Base-by-base conservation (phyloP, 805 yeast species). In the Sugiyamaella valdiviana region DNA sequence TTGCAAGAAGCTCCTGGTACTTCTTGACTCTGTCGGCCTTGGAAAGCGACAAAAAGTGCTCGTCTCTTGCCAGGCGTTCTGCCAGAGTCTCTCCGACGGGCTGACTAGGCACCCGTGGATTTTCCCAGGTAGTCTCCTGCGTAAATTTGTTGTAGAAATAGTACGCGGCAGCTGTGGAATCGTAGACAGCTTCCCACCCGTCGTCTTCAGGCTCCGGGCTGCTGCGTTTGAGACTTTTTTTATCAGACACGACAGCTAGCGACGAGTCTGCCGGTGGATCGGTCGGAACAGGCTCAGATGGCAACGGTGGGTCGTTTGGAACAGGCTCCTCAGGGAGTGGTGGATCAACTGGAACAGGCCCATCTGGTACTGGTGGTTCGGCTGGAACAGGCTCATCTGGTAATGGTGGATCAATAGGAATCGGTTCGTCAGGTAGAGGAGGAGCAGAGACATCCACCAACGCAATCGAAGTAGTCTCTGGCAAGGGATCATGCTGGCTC, bases 161-260 rank as follows among this genome's bases (percentile, higher is more conserved):
- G 41, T 56, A 58, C 21, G 57, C 54, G 7, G 42, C 41, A 12
- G 44, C 36, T 3, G 43, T 40, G 4, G 48, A 46, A 36, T 60
- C 64, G 48, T 53, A 57, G 9, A 59, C 29, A 2, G 64, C 59
- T 40, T 55, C 52, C 64, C 64, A 60, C 7, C 59, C 62, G 42
- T 57, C 63, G 22, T 58, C 53, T 19, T 29, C 21, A 10, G 3
- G 16, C 4, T 36, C 21, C 7, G 39, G 10, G 5, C 17, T 36
- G 17, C n/a, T 36, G 10, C 21, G 6, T 15, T 16, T 36, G 4
- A 26, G 10, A 26, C n/a, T 26, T n/a, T n/a, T n/a, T n/a, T n/a
- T n/a, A n/a, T n/a, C n/a, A n/a, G n/a, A n/a, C n/a, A n/a, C n/a
- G n/a, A n/a, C n/a, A n/a, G n/a, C n/a, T n/a, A n/a, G n/a, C n/a